Percentiles rank a stretch among this genome's conserved stretches.
phyloP scores from a whole-genome alignment of 176 grass and related monocot genomes.

The Aechmea fasciata region DNA sequence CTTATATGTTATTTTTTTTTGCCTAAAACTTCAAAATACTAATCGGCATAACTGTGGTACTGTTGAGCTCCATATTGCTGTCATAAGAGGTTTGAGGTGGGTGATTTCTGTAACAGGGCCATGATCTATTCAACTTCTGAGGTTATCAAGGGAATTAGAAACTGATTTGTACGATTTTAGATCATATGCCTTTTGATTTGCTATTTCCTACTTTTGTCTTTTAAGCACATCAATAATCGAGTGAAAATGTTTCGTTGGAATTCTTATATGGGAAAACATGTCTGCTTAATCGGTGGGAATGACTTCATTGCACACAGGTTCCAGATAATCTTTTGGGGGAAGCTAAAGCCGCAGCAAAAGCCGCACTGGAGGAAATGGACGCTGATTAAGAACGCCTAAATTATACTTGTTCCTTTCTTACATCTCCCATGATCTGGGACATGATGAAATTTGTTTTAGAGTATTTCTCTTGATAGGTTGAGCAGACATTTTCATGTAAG shows the following conservation, averaged over 20 bases:
- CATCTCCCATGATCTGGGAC: too few relatives aligned
- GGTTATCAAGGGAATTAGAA: too few relatives aligned
- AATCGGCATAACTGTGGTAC: too few relatives aligned
- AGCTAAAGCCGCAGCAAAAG: slow-evolving; percentile 53
- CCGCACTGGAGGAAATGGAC: slow-evolving; percentile 73
- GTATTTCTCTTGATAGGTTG: background rate
- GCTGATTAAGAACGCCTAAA: slow-evolving; percentile 36
- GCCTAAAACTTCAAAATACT: too few relatives aligned
- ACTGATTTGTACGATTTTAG: too few relatives aligned
- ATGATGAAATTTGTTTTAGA: background rate
- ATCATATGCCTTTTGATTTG: too few relatives aligned
- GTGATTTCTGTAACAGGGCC: too few relatives aligned
- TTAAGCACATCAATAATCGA: background rate
- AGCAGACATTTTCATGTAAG: background rate
- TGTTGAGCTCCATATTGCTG: too few relatives aligned
- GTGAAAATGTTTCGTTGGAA: background rate
- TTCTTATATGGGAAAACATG: background rate
- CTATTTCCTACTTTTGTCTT: background rate
- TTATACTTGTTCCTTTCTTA: background rate
- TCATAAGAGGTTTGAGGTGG: too few relatives aligned
- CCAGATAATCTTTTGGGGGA: slow-evolving; percentile 51
- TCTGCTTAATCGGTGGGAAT: background rate
- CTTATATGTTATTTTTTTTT: too few relatives aligned
- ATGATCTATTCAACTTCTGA: too few relatives aligned
- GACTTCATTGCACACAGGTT: slow-evolving; percentile 30